A percentile compares a stretch with the other conserved stretches of the same genome.
Evolutionary conservation across 129 eudicot species (phyloP).

Genomic region (Artemisia annua): DNA sequence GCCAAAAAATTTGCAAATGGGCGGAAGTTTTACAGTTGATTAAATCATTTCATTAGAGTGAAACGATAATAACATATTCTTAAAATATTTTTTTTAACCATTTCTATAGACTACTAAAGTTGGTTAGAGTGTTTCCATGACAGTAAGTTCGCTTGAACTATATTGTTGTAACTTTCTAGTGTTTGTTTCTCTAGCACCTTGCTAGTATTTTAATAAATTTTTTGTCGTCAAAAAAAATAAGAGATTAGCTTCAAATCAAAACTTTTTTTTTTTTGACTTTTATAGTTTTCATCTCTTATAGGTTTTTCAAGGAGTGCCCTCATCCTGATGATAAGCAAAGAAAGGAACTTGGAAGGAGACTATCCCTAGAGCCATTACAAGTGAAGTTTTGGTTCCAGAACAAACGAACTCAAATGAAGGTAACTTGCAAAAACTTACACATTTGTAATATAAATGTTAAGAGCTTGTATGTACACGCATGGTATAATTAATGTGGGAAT

Average conservation of each 20-base stretch:
- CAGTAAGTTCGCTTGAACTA: no score
- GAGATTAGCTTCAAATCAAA: no score
- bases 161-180: no score
- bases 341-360: constrained; percentile 91
- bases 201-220: not conserved
- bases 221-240: not conserved
- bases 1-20: no score
- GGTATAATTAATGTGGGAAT: not conserved
- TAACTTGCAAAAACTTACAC: constrained; percentile 19
- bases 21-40: no score
- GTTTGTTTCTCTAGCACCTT: no score
- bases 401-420: constrained; percentile 99
- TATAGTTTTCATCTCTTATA: constrained; percentile 15
- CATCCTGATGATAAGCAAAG: constrained; percentile 99
- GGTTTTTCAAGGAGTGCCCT: constrained; percentile 95
- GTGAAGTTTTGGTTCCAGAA: constrained; percentile 98
- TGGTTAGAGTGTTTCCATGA: no score
- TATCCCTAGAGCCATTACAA: constrained; percentile 84
- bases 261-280: no score
- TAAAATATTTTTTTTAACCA: no score
- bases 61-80: no score
- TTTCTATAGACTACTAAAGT: no score
- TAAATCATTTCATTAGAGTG: no score
- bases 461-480: not conserved
- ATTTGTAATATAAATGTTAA: not conserved